Conservation (phyloP, 768 basidiomycete genomes). For the Boletus fagicola region DNA sequence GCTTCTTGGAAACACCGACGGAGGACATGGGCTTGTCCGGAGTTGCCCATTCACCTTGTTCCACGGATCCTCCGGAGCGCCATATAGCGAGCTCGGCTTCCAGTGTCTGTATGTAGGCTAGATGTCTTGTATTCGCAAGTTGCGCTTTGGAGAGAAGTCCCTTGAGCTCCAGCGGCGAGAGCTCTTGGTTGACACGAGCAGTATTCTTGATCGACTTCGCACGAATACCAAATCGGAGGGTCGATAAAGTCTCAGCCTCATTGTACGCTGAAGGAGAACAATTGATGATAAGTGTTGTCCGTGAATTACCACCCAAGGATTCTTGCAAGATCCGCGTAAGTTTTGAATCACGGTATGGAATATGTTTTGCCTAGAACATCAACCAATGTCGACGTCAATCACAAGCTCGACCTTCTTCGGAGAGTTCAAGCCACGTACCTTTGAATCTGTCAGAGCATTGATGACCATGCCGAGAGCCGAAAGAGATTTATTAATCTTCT, state of each 20-base stretch:
- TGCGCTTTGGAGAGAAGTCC: conserved; percentile 87
- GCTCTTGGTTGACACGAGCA: conserved; percentile 96
- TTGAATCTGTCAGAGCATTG: conserved; percentile 94
- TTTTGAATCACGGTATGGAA: conserved; percentile 98
- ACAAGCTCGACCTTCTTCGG: not conserved
- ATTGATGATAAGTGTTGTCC: conserved; percentile 98
- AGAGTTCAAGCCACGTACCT: conserved; percentile 49
- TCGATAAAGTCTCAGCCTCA: conserved; percentile 92
- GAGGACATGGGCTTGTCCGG: conserved; percentile 54
- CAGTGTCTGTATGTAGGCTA: conserved; percentile 83
- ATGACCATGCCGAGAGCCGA: conserved; percentile 99
- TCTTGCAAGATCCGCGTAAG: conserved; percentile 99
- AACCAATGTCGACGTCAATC: conserved; percentile 5
- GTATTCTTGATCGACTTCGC: conserved; percentile 99
- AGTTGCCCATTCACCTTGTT: conserved; percentile 77
- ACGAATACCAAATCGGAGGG: conserved; percentile 98
- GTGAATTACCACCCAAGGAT: conserved; percentile 91
- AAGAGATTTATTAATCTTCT: conserved; percentile 99
- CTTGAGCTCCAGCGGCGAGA: conserved; percentile 95
- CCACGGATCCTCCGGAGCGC: conserved; percentile 84
- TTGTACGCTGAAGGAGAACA: conserved; percentile 98
- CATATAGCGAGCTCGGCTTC: conserved; percentile 91
- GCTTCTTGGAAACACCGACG: conserved; percentile 46
- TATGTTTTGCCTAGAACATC: conserved; percentile 76
- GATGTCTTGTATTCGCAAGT: conserved; percentile 75